phyloP scores from a whole-genome alignment of 805 yeast genomes.

The Pichia cephalocereana region DNA sequence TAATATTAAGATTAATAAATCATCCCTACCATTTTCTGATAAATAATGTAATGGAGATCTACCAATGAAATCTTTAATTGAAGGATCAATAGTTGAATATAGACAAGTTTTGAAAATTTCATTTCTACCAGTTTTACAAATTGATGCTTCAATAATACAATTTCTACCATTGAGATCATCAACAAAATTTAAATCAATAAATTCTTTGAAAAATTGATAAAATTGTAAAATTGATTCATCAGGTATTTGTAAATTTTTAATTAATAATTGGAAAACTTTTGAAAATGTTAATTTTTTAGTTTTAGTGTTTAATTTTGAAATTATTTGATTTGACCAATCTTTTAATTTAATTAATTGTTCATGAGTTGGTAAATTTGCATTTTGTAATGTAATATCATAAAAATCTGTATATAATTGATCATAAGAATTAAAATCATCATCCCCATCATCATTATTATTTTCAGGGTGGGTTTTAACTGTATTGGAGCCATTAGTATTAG shows the following conservation, averaged over 20 bases:
- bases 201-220: constrained; percentile 38
- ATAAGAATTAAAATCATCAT: constrained; percentile 20
- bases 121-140: constrained; percentile 19
- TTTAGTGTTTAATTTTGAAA: constrained; percentile 32
- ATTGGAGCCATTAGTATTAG: background rate
- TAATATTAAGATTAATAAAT: constrained; percentile 30
- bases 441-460: background rate
- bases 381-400: constrained; percentile 27
- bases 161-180: constrained; percentile 71
- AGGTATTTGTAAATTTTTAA: constrained; percentile 55
- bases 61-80: constrained; percentile 55
- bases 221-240: constrained; percentile 48
- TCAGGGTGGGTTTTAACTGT: background rate
- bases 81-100: constrained; percentile 17
- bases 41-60: constrained; percentile 85
- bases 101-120: constrained; percentile 21
- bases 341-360: constrained; percentile 22
- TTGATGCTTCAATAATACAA: constrained; percentile 61
- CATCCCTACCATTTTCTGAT: constrained; percentile 46
- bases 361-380: constrained; percentile 29
- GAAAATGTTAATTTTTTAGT: constrained; percentile 44
- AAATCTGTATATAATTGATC: constrained; percentile 71
- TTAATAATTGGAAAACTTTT: constrained; percentile 61
- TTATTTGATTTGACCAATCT: constrained; percentile 35
- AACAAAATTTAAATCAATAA: constrained; percentile 51